phyloP scores from a whole-genome alignment of 192 early-diverging fungal species.

The Pilaira anomala region DNA sequence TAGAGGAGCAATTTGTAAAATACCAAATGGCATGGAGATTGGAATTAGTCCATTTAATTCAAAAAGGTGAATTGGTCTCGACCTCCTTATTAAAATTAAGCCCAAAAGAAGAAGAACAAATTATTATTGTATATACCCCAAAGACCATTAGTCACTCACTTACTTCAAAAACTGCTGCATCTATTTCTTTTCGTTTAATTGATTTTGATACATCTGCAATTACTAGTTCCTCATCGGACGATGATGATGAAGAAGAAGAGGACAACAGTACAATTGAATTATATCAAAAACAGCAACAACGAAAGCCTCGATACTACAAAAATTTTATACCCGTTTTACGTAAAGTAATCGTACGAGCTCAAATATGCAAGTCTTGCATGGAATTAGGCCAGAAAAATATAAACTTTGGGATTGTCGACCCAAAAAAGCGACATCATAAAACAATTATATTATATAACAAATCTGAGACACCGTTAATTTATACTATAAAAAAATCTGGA shows the following conservation, averaged over 20 bases:
- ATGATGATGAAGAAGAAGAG: constrained; percentile 73
- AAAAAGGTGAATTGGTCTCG: constrained; percentile 63
- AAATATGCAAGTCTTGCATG: constrained; percentile 73
- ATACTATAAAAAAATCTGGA: constrained; percentile 91
- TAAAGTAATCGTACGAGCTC: constrained; percentile 83
- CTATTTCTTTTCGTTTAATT: constrained; percentile 78
- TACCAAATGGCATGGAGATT: constrained; percentile 59
- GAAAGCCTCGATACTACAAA: constrained; percentile 36
- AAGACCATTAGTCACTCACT: constrained; percentile 58
- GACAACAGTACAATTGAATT: constrained; percentile 67
- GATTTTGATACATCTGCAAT: constrained; percentile 77
- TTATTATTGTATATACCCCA: constrained; percentile 75
- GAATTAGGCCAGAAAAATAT: constrained; percentile 96
- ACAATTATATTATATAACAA: constrained; percentile 86
- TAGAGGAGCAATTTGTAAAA: constrained; percentile 72
- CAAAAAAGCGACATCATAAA: constrained; percentile 79
- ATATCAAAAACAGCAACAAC: constrained; percentile 49
- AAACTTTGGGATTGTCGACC: constrained; percentile 90
- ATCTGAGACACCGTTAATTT: constrained; percentile 82
- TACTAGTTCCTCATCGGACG: constrained; percentile 75
- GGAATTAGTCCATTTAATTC: constrained; percentile 69
- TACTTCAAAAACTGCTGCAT: constrained; percentile 82
- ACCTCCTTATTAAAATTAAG: constrained; percentile 56
- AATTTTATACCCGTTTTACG: constrained; percentile 70
- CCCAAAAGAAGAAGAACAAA: constrained; percentile 55